Conservation (phyloP, 805 yeast genomes). For the Huiozyma sinensis region DNA sequence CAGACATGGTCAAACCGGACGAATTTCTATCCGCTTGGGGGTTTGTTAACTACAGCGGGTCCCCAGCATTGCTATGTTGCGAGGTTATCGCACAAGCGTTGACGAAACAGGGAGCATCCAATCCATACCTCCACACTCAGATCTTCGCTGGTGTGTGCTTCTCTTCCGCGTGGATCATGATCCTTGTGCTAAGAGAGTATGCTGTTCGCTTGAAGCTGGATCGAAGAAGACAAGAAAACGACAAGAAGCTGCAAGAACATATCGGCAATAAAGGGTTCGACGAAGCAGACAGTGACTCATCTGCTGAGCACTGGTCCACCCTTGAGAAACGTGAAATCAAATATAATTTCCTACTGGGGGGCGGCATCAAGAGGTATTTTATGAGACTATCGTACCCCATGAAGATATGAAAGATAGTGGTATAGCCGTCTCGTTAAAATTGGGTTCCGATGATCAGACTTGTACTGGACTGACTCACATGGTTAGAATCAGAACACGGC, state of each 20-base stretch:
- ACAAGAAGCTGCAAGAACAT: not conserved
- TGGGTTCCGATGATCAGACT: no score
- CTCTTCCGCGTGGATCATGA: conserved; percentile 31
- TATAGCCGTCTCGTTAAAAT: no score
- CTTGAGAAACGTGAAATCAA: conserved; percentile 9
- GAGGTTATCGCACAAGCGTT: conserved; percentile 48
- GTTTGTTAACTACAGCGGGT: conserved; percentile 25
- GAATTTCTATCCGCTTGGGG: conserved; percentile 32
- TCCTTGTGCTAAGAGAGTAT: conserved; percentile 42
- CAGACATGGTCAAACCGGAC: conserved; percentile 31
- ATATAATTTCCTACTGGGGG: conserved; percentile 11
- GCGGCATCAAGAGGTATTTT: conserved; percentile 13
- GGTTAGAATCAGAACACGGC: no score
- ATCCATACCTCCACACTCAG: conserved; percentile 49
- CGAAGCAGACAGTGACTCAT: conserved; percentile 1
- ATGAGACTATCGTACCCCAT: conserved; percentile 20
- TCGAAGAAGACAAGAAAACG: conserved; percentile 5
- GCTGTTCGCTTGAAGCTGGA: conserved; percentile 34
- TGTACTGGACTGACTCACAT: no score
- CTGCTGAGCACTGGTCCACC: conserved; percentile 2
- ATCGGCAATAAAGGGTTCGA: not conserved
- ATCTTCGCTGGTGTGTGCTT: conserved; percentile 46
- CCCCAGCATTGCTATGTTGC: conserved; percentile 32
- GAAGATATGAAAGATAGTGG: conserved; percentile 8
- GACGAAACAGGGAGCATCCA: conserved; percentile 18